These are phyloP conservation scores for Avena atlantica DNA, from an alignment of 176 grass and related monocot species.

Conservation along the genomic window DNA sequence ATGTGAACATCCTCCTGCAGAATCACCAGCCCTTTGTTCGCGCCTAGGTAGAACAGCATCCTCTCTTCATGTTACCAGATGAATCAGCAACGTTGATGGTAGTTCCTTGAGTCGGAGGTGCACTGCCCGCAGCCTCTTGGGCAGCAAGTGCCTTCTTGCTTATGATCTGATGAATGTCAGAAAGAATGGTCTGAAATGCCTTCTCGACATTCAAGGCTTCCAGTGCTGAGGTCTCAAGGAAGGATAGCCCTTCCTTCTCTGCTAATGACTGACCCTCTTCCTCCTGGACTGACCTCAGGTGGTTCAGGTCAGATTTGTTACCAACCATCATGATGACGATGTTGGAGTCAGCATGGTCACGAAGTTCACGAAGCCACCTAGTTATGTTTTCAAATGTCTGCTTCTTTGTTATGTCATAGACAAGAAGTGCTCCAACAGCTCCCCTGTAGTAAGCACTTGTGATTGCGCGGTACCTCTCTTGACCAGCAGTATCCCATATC, in stretches of 20 bases:
- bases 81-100: conserved; percentile 63
- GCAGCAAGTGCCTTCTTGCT: conserved; percentile 81
- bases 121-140: conserved; percentile 64
- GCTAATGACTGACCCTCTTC: conserved; percentile 67
- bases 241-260: conserved; percentile 70
- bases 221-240: conserved; percentile 70
- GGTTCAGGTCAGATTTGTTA: conserved; percentile 74
- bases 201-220: conserved; percentile 76
- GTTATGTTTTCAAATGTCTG: conserved; percentile 74
- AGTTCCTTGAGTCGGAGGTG: conserved; percentile 63
- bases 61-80: conserved; percentile 39
- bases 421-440: conserved; percentile 76
- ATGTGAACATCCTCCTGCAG: conserved; percentile 33
- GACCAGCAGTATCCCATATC: conserved; percentile 80
- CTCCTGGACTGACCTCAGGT: conserved; percentile 66
- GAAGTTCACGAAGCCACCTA: conserved; percentile 73
- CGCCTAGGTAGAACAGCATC: conserved; percentile 64
- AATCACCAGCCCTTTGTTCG: conserved; percentile 21
- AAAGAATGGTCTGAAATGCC: conserved; percentile 67
- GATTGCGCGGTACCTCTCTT: conserved; percentile 77
- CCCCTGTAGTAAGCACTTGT: conserved; percentile 83
- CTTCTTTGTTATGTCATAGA: conserved; percentile 77
- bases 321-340: conserved; percentile 84
- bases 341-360: conserved; percentile 75
- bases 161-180: conserved; percentile 75